Percentiles rank a stretch among this genome's conserved stretches.
phyloP scores from a whole-genome alignment of 148 eudicot species.

The Chenopodium album region DNA sequence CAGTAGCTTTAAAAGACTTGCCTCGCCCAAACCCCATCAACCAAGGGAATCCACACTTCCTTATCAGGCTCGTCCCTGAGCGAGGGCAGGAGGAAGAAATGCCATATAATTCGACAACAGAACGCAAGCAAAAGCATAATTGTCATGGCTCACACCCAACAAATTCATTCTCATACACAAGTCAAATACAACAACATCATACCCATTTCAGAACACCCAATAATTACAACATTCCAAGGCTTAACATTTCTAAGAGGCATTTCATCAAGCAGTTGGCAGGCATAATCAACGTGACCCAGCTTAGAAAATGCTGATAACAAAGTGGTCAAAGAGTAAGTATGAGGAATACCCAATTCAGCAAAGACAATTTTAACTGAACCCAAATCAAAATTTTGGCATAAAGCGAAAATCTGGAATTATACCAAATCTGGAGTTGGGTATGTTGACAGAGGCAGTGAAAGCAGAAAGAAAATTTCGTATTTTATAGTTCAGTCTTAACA shows the following conservation, averaged over 20 bases:
- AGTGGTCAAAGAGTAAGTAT: slow-evolving; percentile 80
- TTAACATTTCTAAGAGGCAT: slow-evolving; percentile 53
- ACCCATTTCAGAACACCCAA: slow-evolving; percentile 60
- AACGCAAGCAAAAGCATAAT: slow-evolving; percentile 67
- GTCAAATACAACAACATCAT: slow-evolving; percentile 36
- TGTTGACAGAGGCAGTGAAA: slow-evolving; percentile 52
- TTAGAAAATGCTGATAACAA: slow-evolving; percentile 65
- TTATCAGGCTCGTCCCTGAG: too few species aligned
- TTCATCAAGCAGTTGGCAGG: slow-evolving; percentile 53
- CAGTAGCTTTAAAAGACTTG: too few species aligned
- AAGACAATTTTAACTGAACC: slow-evolving; percentile 47
- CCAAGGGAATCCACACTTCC: too few species aligned
- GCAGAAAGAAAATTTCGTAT: slow-evolving; percentile 23
- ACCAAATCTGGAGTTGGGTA: slow-evolving; percentile 30
- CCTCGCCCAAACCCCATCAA: too few species aligned
- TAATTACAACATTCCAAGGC: slow-evolving; percentile 78
- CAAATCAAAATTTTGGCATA: slow-evolving; percentile 57
- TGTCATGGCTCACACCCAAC: slow-evolving; percentile 57
- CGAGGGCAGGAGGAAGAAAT: too few species aligned
- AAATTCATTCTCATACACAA: slow-evolving; percentile 58
- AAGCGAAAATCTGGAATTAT: slow-evolving; percentile 40
- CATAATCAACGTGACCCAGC: slow-evolving; percentile 53
- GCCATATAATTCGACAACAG: slow-evolving; percentile 27
- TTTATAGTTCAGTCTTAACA: too few species aligned
- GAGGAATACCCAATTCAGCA: slow-evolving; percentile 53